Conservation (phyloP, 2,329 filamentous ascomycete genomes). For the Leptographium procerum region DNA sequence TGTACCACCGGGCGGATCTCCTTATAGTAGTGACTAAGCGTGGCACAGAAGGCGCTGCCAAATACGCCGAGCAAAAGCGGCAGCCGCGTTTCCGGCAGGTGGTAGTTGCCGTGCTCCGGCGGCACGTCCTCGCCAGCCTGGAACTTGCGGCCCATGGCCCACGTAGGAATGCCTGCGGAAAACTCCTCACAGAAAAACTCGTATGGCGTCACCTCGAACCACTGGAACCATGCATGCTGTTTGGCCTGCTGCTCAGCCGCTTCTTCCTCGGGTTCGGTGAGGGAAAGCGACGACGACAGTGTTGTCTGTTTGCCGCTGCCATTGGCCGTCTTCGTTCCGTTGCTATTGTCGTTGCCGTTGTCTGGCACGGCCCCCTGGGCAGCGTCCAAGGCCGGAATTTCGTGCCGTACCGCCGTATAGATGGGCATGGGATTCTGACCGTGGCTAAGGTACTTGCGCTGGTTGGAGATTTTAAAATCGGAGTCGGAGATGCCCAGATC, state of each 20-base stretch:
- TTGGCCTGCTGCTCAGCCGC: conserved; percentile 36
- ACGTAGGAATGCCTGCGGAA: conserved; percentile 82
- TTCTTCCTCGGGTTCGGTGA: conserved; percentile 26
- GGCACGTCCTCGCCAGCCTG: conserved; percentile 56
- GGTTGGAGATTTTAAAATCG: conserved; percentile 87
- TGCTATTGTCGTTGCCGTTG: too few relatives aligned
- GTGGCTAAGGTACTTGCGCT: conserved; percentile 61
- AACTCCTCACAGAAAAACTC: conserved; percentile 95
- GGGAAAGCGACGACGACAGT: too few relatives aligned
- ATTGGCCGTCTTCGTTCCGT: too few relatives aligned
- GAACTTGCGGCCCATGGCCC: conserved; percentile 81
- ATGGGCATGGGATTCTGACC: conserved; percentile 84
- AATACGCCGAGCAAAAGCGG: conserved; percentile 88
- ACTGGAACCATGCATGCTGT: conserved; percentile 85
- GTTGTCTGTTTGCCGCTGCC: too few relatives aligned
- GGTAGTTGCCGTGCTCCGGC: conserved; percentile 47
- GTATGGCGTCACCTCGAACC: conserved; percentile 92
- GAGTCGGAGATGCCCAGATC: conserved; percentile 64
- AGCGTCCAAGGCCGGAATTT: conserved; percentile 60
- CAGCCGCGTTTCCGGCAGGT: conserved; percentile 73
- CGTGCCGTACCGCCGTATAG: conserved; percentile 89
- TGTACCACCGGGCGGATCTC: conserved; percentile 77
- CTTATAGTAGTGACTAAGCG: conserved; percentile 88
- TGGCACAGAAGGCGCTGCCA: conserved; percentile 93
- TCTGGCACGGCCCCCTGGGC: conserved; percentile 20